phyloP scores from a whole-genome alignment of 2,329 filamentous ascomycete species.

The Botrytis fragariae region DNA sequence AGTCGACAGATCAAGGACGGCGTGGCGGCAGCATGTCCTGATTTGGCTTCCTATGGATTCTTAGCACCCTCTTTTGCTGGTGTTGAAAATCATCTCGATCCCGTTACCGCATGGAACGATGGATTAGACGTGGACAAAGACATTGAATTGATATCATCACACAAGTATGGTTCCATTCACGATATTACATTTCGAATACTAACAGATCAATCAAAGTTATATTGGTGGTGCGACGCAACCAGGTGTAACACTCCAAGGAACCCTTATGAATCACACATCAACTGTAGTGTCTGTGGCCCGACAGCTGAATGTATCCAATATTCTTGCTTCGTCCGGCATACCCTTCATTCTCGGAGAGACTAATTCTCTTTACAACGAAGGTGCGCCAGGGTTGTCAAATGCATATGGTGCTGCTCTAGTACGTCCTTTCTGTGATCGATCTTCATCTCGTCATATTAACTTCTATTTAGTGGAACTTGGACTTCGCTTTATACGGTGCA shows the following conservation, averaged over 20 bases:
- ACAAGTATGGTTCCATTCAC: conserved; percentile 49
- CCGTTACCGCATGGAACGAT: conserved; percentile 50
- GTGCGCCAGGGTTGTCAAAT: conserved; percentile 59
- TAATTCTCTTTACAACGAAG: conserved; percentile 63
- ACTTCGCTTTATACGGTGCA: conserved; percentile 60
- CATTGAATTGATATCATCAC: conserved; percentile 54
- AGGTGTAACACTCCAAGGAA: conserved; percentile 60
- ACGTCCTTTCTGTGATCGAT: neutral
- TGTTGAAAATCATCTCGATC: conserved; percentile 49
- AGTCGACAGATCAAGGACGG: conserved; percentile 48
- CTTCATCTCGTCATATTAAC: neutral
- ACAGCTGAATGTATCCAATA: conserved; percentile 35
- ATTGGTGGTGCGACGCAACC: conserved; percentile 58
- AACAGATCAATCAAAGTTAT: conserved; percentile 47
- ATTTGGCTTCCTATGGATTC: conserved; percentile 49
- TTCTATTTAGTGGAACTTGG: conserved; percentile 50
- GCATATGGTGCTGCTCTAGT: conserved; percentile 60
- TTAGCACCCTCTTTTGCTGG: conserved; percentile 59
- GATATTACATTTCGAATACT: conserved; percentile 1
- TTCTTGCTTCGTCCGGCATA: conserved; percentile 40
- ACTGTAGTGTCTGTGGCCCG: conserved; percentile 49
- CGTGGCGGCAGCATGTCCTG: conserved; percentile 50
- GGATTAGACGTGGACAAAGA: conserved; percentile 50
- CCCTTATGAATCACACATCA: conserved; percentile 61
- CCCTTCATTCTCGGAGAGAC: conserved; percentile 44